A percentile compares a stretch with the other conserved stretches of the same genome.
These are phyloP conservation scores for Metschnikowia cerradonensis DNA, from an alignment of 805 yeast genomes.

Conservation along the genomic window DNA sequence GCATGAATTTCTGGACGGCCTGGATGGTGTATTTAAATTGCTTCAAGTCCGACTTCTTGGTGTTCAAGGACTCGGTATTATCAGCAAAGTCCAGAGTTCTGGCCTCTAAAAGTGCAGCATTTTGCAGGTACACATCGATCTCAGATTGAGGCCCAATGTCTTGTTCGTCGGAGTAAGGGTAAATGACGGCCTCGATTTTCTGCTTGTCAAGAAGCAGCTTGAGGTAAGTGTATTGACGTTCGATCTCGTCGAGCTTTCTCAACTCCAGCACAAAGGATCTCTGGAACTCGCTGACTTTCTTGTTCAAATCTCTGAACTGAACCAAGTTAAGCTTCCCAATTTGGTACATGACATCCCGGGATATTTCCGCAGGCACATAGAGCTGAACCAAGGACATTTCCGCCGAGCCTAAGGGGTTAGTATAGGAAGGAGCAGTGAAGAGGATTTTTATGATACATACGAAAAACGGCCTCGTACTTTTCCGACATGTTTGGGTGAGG, in stretches of 20 bases:
- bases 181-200: conserved; percentile 35
- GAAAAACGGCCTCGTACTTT: conserved; percentile 46
- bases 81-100: conserved; percentile 68
- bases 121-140: conserved; percentile 66
- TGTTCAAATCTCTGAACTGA: conserved; percentile 82
- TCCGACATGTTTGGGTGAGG: conserved; percentile 12
- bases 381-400: conserved; percentile 93
- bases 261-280: conserved; percentile 87
- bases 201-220: conserved; percentile 49
- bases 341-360: conserved; percentile 80
- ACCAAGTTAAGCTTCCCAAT: conserved; percentile 83
- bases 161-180: conserved; percentile 29
- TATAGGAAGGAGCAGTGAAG: conserved; percentile 1
- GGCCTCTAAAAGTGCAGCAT: conserved; percentile 65
- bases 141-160: conserved; percentile 46
- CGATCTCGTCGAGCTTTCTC: conserved; percentile 77
- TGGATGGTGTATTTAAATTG: conserved; percentile 59
- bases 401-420: conserved; percentile 66
- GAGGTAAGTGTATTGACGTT: conserved; percentile 61
- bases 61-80: conserved; percentile 60
- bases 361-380: conserved; percentile 84
- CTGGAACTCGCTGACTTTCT: conserved; percentile 78
- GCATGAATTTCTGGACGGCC: conserved; percentile 35
- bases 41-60: conserved; percentile 58
- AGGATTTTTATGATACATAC: conserved; percentile 25